Base-by-base conservation (phyloP, 768 basidiomycete species). In the Amanita rimosa region DNA sequence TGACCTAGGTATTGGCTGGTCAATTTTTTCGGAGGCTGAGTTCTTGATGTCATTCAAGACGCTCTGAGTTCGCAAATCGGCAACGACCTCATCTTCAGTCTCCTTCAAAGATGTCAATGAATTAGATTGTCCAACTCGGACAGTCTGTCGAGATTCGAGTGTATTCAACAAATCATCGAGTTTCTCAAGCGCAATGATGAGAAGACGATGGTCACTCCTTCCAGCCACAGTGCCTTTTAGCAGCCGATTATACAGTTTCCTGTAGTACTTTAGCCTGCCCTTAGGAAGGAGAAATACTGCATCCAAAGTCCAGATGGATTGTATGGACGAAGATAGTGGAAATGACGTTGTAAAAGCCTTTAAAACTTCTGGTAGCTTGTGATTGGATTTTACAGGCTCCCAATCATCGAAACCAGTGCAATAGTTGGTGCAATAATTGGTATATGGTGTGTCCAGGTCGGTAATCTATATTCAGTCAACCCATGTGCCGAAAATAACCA, bases 401-500 rank as follows among this genome's bases (percentile, higher is more conserved):
- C 87, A 97, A 1, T 64, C 62, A 62, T 98, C 92, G 60, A 95
- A 97, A 2, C 87, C 90, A 49, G 68, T 62, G 48, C 74, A 69
- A 59, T 78, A 95, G 52, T 79, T 82, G 35, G 73, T 68, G 55
- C 79, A 79, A 64, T 95, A 99, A 36, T 72, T 75, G 45, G 79
- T 79, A 63, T 99, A 99, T 2, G 96, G 89, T 8, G 71, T 74
- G 48, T 88, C 85, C 27, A 99, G 70, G 59, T 99, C 94, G 54
- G 92, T 86, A 55, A 98, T 91, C 94, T 97, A 63, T 45, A 54
- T 52, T 47, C 55, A 49, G 53, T 14, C 41, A 37, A 33, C 7
- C 21, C 19, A 40, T 24, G 19, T 33, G 44, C 36, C 48, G 38
- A 16, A 36, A 36, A 34, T 39, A 24, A 52, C 21, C 29, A 40